Percentiles rank a stretch among this genome's conserved stretches.
Evolutionary conservation across 345 rosid species (phyloP).

Genomic region (Eucalyptus tenuipes): DNA sequence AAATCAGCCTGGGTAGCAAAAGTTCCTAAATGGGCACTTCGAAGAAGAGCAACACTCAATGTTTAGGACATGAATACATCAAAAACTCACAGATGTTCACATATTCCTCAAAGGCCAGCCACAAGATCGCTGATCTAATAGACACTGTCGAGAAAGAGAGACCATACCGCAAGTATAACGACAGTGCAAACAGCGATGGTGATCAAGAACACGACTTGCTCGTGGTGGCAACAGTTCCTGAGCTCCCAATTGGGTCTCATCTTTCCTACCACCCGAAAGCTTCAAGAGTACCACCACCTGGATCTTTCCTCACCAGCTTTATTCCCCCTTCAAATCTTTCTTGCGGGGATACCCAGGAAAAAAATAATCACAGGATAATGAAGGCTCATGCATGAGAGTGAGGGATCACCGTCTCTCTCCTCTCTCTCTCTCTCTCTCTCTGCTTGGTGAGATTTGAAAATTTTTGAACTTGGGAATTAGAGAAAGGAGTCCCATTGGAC

Average conservation of each 20-base stretch:
- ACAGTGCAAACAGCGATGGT: constrained; percentile 45
- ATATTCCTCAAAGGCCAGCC: neutral
- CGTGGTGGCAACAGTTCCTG: constrained; percentile 41
- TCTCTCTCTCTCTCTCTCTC: neutral
- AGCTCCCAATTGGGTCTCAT: constrained; percentile 50
- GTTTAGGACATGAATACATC: neutral
- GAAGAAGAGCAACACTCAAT: neutral
- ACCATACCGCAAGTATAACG: constrained; percentile 41
- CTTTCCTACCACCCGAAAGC: neutral
- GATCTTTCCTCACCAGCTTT: neutral
- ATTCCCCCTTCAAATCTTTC: neutral
- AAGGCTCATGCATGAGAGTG: neutral
- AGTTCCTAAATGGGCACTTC: neutral
- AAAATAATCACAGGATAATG: neutral
- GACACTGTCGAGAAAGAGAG: neutral
- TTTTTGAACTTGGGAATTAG: neutral
- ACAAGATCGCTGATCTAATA: neutral
- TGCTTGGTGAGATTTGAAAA: neutral
- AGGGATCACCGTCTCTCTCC: neutral
- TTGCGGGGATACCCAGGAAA: neutral
- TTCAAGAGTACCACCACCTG: neutral
- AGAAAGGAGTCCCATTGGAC: neutral
- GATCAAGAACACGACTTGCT: constrained; percentile 44
- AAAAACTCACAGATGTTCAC: neutral
- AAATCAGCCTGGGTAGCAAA: neutral